Evolutionary conservation across 345 rosid genomes (phyloP), one percentile per base, ranked within the genome.

Genomic region (Firmiana major): DNA sequence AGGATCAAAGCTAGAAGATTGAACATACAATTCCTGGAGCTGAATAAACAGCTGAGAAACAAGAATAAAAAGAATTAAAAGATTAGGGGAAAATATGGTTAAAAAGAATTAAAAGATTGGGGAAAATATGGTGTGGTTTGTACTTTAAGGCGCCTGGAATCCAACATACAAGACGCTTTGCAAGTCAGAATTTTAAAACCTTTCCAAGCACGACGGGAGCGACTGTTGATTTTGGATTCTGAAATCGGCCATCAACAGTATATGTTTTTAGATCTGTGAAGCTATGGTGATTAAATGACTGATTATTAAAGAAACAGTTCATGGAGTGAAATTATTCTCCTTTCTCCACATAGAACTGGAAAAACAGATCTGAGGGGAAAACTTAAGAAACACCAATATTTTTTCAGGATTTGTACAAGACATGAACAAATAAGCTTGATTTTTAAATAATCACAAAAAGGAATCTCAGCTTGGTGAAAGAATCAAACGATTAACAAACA

Each of bases 291-390:
- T 22, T 58, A 15, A 28, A 4, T 31, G 34, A 10, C 16, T 31
- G 17, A 45, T 58, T 13, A 42, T 13, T 22, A 16, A 34, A 43
- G 16, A 6, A 34, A 31, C 57, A 62, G 28, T 15, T n/a, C 11
- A 36, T n/a, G 7, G 65, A 58, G 36, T 22, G n/a, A 22, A 71
- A 31, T 9, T 62, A 57, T 28, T 75, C 48, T 63, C 0, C 17
- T 73, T 73, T n/a, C 15, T 21, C n/a, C 0, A 12, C 54, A 43
- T 1, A 22, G 12, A 36, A 19, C 9, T 5, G 45, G 48, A 64
- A 8, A 26, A 24, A 51, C 57, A 79, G 81, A 86, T 83, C 85
- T 79, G 75, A 54, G 6, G 43, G 38, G 15, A 26, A 59, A n/a
- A 31, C 38, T 15, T 36, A 49, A 64, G 45, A 63, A 51, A 51